Evolutionary conservation across 495 filamentous ascomycete genomes (phyloP).

Genomic region (Amniculicola lignicola): DNA sequence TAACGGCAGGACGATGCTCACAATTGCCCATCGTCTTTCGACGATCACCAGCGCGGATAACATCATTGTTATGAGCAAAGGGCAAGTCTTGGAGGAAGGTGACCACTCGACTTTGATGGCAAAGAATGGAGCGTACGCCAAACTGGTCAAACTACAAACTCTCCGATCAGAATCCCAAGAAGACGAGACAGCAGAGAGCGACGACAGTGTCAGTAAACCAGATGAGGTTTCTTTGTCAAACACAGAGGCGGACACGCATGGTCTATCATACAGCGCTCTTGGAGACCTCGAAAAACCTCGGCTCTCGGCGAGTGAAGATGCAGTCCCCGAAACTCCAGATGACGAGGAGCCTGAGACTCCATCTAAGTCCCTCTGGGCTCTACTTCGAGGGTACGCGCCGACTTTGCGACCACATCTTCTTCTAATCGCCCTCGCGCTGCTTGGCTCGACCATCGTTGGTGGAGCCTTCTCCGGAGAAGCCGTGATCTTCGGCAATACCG

Average conservation of each 20-base stretch:
- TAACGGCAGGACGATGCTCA: constrained; percentile 41
- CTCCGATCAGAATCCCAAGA: constrained; percentile 11
- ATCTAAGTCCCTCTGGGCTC: background rate
- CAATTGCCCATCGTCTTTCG: constrained; percentile 57
- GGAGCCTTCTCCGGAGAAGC: constrained; percentile 48
- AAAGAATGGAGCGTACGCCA: constrained; percentile 47
- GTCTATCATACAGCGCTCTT: too few species aligned
- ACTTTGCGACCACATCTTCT: constrained; percentile 17
- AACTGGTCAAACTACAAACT: constrained; percentile 38
- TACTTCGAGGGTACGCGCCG: background rate
- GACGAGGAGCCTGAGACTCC: background rate
- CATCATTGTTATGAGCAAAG: constrained; percentile 53
- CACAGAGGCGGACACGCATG: too few species aligned
- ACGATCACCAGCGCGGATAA: constrained; percentile 54
- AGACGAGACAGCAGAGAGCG: background rate
- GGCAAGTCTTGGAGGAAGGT: constrained; percentile 50
- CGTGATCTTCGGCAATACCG: constrained; percentile 52
- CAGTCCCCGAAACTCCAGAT: too few species aligned
- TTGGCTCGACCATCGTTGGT: constrained; percentile 44
- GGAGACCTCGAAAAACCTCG: background rate
- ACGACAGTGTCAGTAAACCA: background rate
- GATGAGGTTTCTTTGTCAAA: too few species aligned
- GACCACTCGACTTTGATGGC: constrained; percentile 47
- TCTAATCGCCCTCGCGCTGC: constrained; percentile 19
- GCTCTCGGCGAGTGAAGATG: background rate